phyloP scores from a whole-genome alignment of 1,284 basidiomycete genomes.

The Thecaphora thlaspeos region DNA sequence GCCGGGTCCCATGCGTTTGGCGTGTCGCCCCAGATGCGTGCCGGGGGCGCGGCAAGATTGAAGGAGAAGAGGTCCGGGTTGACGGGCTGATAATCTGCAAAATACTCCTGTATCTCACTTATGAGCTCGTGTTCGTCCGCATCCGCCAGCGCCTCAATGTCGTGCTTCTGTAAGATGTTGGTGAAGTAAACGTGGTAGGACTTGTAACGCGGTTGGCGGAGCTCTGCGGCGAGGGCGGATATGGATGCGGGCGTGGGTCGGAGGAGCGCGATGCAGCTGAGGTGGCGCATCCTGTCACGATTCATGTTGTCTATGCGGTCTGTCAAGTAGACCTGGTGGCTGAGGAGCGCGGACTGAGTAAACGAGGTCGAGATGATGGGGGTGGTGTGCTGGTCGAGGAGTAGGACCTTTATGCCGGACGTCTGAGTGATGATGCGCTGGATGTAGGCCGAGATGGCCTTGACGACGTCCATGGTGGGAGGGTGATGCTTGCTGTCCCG shows the following conservation, averaged over 20 bases:
- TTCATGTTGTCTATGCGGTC: constrained; percentile 84
- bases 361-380: constrained; percentile 92
- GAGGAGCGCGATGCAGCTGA: constrained; percentile 94
- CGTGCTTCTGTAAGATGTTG: constrained; percentile 82
- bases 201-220: constrained; percentile 78
- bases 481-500: no score
- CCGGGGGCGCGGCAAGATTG: constrained; percentile 58
- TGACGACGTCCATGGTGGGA: constrained; percentile 96
- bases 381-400: constrained; percentile 93
- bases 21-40: constrained; percentile 70
- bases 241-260: constrained; percentile 78
- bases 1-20: constrained; percentile 66
- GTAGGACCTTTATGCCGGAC: constrained; percentile 88
- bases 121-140: constrained; percentile 96
- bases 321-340: constrained; percentile 95
- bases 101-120: constrained; percentile 69
- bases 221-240: constrained; percentile 76
- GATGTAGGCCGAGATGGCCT: constrained; percentile 92
- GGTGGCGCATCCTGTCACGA: constrained; percentile 73
- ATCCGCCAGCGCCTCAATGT: constrained; percentile 89
- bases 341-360: constrained; percentile 89
- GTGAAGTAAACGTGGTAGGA: constrained; percentile 87
- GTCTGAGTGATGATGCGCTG: constrained; percentile 83
- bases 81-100: constrained; percentile 53
- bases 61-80: constrained; percentile 85